phyloP scores from a whole-genome alignment of 345 rosid genomes.

The Aquilaria malaccensis region DNA sequence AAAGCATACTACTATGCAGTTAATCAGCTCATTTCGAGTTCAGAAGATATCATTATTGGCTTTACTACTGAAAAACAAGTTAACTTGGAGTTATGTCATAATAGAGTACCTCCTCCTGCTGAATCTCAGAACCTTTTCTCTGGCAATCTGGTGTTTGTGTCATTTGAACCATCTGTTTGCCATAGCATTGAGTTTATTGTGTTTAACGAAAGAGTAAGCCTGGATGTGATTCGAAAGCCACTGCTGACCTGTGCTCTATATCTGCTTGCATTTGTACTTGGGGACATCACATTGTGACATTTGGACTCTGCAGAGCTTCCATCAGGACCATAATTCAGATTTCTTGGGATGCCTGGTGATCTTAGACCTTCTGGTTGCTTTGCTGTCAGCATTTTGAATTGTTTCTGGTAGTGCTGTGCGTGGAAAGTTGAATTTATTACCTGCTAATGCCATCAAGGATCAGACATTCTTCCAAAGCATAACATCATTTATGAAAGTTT shows the following conservation, averaged over 20 bases:
- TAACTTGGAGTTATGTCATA: neutral
- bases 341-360: constrained; percentile 2
- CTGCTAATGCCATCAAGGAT: neutral
- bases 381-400: constrained; percentile 6
- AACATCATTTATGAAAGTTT: neutral
- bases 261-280: constrained; percentile 8
- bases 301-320: constrained; percentile 13
- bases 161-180: constrained; percentile 15
- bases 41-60: neutral
- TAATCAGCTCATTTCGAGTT: no score
- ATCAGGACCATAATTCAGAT: constrained; percentile 4
- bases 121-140: constrained; percentile 1
- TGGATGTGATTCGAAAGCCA: neutral
- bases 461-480: neutral
- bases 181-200: neutral
- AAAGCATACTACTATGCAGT: no score
- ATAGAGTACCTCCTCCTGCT: constrained; percentile 12
- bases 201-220: neutral
- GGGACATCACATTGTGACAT: constrained; percentile 3
- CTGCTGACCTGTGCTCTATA: constrained; percentile 17
- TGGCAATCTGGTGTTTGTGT: constrained; percentile 12
- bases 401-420: constrained; percentile 14
- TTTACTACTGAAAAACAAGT: constrained; percentile 1
- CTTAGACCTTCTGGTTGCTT: constrained; percentile 12
- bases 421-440: constrained; percentile 4